A percentile compares a stretch with the other conserved stretches of the same genome.
Evolutionary conservation across 2,329 filamentous ascomycete genomes (phyloP).

Genomic region (Eurotiales sp.): DNA sequence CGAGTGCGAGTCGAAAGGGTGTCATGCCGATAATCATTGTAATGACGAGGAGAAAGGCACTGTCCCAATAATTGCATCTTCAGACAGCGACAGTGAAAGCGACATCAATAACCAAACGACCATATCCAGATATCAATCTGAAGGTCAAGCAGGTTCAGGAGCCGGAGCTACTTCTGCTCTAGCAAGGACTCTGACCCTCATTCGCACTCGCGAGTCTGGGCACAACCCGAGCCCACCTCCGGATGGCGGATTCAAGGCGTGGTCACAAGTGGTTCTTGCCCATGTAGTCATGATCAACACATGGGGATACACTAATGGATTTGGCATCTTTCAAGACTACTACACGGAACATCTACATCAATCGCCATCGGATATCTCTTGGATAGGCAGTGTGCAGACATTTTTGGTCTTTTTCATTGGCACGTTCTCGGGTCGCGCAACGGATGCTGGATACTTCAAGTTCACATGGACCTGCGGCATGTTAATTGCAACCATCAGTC

Average conservation of each 20-base stretch:
- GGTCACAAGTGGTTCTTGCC: constrained; percentile 28
- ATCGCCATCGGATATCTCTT: constrained; percentile 39
- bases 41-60: neutral
- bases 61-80: neutral
- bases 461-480: constrained; percentile 25
- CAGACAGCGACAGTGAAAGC: neutral
- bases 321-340: constrained; percentile 46
- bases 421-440: constrained; percentile 39
- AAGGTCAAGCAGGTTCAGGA: neutral
- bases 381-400: constrained; percentile 47
- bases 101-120: neutral
- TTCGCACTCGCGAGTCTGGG: constrained; percentile 13
- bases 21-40: neutral
- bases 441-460: constrained; percentile 41
- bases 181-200: constrained; percentile 6
- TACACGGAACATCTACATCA: constrained; percentile 33
- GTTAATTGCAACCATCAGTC: constrained; percentile 37
- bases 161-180: neutral
- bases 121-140: constrained; percentile 2
- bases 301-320: constrained; percentile 28
- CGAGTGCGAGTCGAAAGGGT: neutral
- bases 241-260: constrained; percentile 29
- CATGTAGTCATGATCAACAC: constrained; percentile 28
- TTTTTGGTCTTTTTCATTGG: constrained; percentile 45
- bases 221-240: constrained; percentile 20